These are phyloP conservation scores for Fusarium pseudonygamai DNA, from an alignment of 2,329 filamentous ascomycete genomes.

Conservation along the genomic window DNA sequence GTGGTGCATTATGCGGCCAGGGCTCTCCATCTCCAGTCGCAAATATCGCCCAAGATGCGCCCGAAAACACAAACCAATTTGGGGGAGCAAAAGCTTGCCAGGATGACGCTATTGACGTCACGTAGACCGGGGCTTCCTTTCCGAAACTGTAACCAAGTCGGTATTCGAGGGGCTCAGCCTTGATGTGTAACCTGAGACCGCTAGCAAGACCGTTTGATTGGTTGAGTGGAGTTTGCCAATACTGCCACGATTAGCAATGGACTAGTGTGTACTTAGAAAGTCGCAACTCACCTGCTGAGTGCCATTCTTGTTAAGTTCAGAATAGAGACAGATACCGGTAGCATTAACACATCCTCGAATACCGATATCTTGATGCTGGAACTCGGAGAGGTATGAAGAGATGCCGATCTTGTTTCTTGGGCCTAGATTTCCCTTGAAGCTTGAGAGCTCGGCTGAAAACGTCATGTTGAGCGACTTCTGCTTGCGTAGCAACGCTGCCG, in stretches of 20 bases:
- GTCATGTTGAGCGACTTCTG: background rate
- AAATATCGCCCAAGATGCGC: background rate
- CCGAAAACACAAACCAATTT: background rate
- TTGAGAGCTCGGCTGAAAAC: background rate
- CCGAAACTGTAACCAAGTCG: background rate
- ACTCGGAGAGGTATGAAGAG: background rate
- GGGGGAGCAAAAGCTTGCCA: background rate
- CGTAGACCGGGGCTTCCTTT: background rate
- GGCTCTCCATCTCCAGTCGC: background rate
- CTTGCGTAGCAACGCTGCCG: background rate
- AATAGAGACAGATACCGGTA: background rate
- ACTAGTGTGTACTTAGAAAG: rapidly evolving
- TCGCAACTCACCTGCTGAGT: background rate
- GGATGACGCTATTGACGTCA: background rate
- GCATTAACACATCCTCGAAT: background rate
- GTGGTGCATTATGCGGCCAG: background rate
- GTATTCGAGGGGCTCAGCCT: background rate
- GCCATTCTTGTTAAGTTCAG: background rate
- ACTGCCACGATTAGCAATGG: background rate
- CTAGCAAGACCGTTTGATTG: background rate
- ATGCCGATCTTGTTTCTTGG: background rate
- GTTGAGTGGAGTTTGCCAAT: background rate
- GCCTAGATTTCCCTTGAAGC: background rate
- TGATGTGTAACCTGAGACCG: background rate
- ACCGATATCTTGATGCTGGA: background rate